These are phyloP conservation scores for Psilocybe cyanescens DNA, from an alignment of 768 basidiomycete genomes.

Conservation along the genomic window DNA sequence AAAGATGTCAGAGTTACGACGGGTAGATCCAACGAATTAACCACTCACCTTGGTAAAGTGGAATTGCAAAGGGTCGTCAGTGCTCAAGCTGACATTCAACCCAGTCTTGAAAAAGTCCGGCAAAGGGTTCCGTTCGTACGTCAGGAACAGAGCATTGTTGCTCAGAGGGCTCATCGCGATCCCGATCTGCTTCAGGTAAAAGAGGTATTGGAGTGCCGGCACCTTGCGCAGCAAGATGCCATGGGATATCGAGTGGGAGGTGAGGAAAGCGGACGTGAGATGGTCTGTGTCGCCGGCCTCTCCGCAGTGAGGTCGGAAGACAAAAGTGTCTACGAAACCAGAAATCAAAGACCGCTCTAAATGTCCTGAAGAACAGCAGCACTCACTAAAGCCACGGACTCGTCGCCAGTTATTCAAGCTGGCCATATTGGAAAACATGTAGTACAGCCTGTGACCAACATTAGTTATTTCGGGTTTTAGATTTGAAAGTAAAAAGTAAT, in stretches of 20 bases:
- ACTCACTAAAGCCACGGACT: conserved; percentile 84
- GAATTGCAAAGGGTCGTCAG: conserved; percentile 95
- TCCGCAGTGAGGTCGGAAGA: conserved; percentile 94
- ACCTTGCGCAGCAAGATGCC: conserved; percentile 99
- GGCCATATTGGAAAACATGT: conserved; percentile 96
- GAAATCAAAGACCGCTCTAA: neutral
- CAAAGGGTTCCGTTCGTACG: conserved; percentile 96
- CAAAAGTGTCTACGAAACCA: conserved; percentile 80
- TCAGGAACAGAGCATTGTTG: conserved; percentile 96
- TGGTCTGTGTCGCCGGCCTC: conserved; percentile 99
- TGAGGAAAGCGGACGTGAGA: conserved; percentile 93
- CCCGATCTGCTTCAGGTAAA: conserved; percentile 97
- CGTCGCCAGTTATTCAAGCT: conserved; percentile 94
- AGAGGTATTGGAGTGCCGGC: conserved; percentile 95
- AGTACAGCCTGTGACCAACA: conserved; percentile 74
- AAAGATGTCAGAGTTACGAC: neutral
- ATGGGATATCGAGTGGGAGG: conserved; percentile 97
- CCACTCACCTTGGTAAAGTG: conserved; percentile 91
- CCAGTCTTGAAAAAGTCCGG: conserved; percentile 97
- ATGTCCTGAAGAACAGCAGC: neutral
- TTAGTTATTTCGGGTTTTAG: neutral
- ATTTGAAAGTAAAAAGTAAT: neutral
- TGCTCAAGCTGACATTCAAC: conserved; percentile 94
- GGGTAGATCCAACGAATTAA: neutral
- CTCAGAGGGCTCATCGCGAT: conserved; percentile 98